These are phyloP conservation scores for Lenwebbia sp. DNA, from an alignment of 345 rosid genomes.

Conservation along the genomic window DNA sequence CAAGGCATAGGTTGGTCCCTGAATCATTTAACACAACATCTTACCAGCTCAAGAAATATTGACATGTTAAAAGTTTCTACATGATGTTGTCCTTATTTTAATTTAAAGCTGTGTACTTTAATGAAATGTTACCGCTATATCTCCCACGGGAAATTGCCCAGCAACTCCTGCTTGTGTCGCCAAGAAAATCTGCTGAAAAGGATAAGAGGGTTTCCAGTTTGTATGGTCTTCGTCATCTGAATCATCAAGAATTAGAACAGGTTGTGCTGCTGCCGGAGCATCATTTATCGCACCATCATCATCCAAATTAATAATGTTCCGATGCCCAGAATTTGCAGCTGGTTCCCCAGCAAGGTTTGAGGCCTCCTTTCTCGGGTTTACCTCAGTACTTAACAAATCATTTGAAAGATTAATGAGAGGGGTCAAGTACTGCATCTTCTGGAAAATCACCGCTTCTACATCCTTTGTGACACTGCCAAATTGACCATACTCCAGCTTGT, in stretches of 20 bases:
- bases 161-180: slow-evolving; percentile 16
- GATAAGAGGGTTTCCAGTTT: slow-evolving; percentile 11
- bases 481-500: slow-evolving; percentile 28
- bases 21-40: background rate
- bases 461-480: slow-evolving; percentile 70
- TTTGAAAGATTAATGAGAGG: slow-evolving; percentile 2
- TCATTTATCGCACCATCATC: slow-evolving; percentile 16
- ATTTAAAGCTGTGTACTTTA: background rate
- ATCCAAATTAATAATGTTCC: slow-evolving; percentile 32
- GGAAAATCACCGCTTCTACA: slow-evolving; percentile 33
- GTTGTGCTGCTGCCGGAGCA: slow-evolving; percentile 5
- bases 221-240: slow-evolving; percentile 74
- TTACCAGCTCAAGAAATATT: background rate
- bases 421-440: slow-evolving; percentile 18
- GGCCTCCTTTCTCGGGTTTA: slow-evolving; percentile 6
- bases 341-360: slow-evolving; percentile 6
- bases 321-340: background rate
- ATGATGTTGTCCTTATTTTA: background rate
- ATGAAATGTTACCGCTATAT: slow-evolving; percentile 18
- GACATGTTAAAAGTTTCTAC: background rate
- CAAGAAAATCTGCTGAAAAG: slow-evolving; percentile 43
- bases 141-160: slow-evolving; percentile 12
- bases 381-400: background rate
- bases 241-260: slow-evolving; percentile 52
- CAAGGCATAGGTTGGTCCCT: background rate